Evolutionary conservation across 805 yeast species (phyloP), one percentile per base, ranked within the genome.

Genomic region (Kregervanrija pseudodelftensis): DNA sequence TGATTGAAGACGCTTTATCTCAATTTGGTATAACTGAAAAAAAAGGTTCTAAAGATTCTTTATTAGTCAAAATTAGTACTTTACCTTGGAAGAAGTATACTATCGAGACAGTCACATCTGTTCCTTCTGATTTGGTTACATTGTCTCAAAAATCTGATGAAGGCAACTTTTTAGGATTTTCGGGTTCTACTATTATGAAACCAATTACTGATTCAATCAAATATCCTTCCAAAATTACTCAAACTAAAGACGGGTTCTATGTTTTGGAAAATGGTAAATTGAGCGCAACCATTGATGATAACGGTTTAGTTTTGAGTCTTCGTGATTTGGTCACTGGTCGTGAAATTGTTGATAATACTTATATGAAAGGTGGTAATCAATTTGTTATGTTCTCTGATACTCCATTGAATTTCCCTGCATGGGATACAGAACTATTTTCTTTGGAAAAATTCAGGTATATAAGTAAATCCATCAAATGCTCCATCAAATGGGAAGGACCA

Each of bases 401-500:
- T 50, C 99, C 99, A 9, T 69, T 87, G 57, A 82, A 75, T 45
- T 91, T 81, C 80, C 96, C 88, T 38, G 98, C 98, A 1, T 91
- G 99, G 99, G 99, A 91, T 61, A 91, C 98, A 0, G 99, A 91
- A 60, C 72, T 89, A 47, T 93, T 78, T 59, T 85, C 96, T 0
- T 74, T 87, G 46, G 87, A 83, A 55, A 88, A 83, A 57, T 79
- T 74, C 58, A 68, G 68, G 44, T 77, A 79, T 51, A 61, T 82
- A 11, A 64, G 61, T 28, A 65, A 67, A 0, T 52, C 72, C 0
- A 65, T 68, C 13, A 64, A 64, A 22, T 65, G 73, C 7, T 60
- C 66, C 34, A 62, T 72, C 11, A 53, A 68, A 33, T 73, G 72
- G 40, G 62, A 65, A 36, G 81, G 83, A 31, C 79, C 85, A 11